Percentiles rank a stretch among this genome's conserved stretches.
Conservation (phyloP, 108 stramenopile genomes). For the Parmales sp. region DNA sequence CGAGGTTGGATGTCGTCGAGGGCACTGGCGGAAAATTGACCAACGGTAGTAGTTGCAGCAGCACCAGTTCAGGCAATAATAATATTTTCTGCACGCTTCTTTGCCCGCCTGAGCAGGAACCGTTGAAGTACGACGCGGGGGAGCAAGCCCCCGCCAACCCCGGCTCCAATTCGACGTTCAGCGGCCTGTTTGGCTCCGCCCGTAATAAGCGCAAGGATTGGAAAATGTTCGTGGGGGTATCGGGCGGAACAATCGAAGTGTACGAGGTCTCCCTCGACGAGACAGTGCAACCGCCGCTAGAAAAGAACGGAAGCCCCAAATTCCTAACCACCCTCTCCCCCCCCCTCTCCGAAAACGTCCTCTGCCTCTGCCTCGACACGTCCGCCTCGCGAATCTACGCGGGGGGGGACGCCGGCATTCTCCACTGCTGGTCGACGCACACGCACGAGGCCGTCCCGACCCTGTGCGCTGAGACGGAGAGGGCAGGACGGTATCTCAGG, state of each 20-base stretch:
- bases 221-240: not conserved
- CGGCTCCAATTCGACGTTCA: not conserved
- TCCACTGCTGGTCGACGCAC: not conserved
- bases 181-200: not conserved
- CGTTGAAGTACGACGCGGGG: not conserved
- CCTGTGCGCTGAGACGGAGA: not conserved
- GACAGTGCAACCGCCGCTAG: not conserved
- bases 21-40: too few species aligned
- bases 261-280: not conserved
- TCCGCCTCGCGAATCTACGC: not conserved
- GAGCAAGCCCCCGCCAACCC: too few species aligned
- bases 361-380: not conserved
- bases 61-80: not conserved
- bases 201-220: not conserved
- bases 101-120: not conserved
- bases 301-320: not conserved
- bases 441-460: not conserved
- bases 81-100: not conserved
- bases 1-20: not conserved
- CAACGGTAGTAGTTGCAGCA: not conserved
- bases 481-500: too few species aligned
- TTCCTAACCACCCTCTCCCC: not conserved
- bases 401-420: conserved; percentile 3
- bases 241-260: not conserved
- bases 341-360: not conserved